These are phyloP conservation scores for Aureobasidium sp. DNA, from an alignment of 2,329 filamentous ascomycete species.

Conservation along the genomic window DNA sequence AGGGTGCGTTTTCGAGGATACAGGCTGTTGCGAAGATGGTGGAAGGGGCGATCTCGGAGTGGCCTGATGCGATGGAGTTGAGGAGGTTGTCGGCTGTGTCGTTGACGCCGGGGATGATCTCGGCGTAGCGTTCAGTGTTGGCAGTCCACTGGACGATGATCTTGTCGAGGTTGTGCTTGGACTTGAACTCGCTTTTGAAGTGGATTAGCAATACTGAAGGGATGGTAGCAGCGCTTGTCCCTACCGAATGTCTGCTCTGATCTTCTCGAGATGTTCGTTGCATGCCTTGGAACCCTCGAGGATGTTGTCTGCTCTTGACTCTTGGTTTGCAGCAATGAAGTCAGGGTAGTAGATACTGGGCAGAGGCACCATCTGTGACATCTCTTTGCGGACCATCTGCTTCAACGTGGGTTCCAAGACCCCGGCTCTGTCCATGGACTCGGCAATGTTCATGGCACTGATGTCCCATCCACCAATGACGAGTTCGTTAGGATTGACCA, in stretches of 20 bases:
- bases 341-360: conserved; percentile 98
- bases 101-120: conserved; percentile 81
- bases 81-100: conserved; percentile 94
- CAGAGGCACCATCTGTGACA: conserved; percentile 79
- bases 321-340: conserved; percentile 98
- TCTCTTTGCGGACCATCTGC: conserved; percentile 82
- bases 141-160: conserved; percentile 97
- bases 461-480: conserved; percentile 98
- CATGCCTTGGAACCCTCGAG: conserved; percentile 76
- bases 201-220: neutral
- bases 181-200: conserved; percentile 70
- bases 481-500: conserved; percentile 95
- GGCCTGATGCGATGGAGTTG: conserved; percentile 75
- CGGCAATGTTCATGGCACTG: conserved; percentile 77
- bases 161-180: conserved; percentile 77
- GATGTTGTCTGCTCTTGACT: conserved; percentile 89
- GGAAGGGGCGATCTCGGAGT: conserved; percentile 88
- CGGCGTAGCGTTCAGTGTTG: conserved; percentile 95
- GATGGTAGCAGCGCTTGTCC: neutral
- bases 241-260: conserved; percentile 83
- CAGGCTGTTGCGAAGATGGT: conserved; percentile 93
- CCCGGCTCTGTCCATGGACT: conserved; percentile 90
- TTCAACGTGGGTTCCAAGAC: conserved; percentile 96
- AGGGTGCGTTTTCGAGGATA: conserved; percentile 81
- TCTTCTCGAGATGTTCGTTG: conserved; percentile 81